phyloP scores from a whole-genome alignment of 805 yeast species.

The Saccharomycopsis malanga region DNA sequence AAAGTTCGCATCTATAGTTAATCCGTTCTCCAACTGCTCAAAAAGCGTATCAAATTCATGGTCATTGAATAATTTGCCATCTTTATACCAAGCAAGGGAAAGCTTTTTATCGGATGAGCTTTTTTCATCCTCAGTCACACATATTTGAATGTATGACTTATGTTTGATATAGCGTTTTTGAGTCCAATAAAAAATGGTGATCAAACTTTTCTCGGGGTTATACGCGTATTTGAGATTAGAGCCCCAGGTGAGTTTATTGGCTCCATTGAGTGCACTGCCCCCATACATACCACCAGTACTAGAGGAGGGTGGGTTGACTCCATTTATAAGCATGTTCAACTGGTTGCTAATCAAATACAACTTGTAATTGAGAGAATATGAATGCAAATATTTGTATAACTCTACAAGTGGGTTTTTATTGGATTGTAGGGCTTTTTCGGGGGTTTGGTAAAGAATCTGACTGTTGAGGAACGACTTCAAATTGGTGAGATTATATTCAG shows the following conservation, averaged over 20 bases:
- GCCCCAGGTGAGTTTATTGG: slow-evolving; percentile 21
- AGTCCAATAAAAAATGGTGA: slow-evolving; percentile 20
- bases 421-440: not conserved
- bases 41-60: slow-evolving; percentile 12
- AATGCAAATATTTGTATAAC: slow-evolving; percentile 15
- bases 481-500: slow-evolving; percentile 3
- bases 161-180: slow-evolving; percentile 14
- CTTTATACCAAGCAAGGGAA: slow-evolving; percentile 19
- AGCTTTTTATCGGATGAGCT: slow-evolving; percentile 2
- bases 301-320: not conserved
- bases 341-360: slow-evolving; percentile 15
- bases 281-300: not conserved
- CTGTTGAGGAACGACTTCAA: slow-evolving; percentile 11
- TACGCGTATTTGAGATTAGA: slow-evolving; percentile 11
- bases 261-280: slow-evolving; percentile 10
- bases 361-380: slow-evolving; percentile 18
- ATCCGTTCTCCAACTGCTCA: slow-evolving; percentile 6
- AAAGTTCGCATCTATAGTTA: not conserved
- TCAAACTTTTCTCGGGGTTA: slow-evolving; percentile 10
- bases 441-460: slow-evolving; percentile 5
- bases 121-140: slow-evolving; percentile 3
- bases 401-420: slow-evolving; percentile 10
- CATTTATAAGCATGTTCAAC: slow-evolving; percentile 13
- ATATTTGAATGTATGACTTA: slow-evolving; percentile 11
- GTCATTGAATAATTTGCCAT: slow-evolving; percentile 10